Evolutionary conservation across 345 rosid genomes (phyloP).

Genomic region (Carallia brachiata): DNA sequence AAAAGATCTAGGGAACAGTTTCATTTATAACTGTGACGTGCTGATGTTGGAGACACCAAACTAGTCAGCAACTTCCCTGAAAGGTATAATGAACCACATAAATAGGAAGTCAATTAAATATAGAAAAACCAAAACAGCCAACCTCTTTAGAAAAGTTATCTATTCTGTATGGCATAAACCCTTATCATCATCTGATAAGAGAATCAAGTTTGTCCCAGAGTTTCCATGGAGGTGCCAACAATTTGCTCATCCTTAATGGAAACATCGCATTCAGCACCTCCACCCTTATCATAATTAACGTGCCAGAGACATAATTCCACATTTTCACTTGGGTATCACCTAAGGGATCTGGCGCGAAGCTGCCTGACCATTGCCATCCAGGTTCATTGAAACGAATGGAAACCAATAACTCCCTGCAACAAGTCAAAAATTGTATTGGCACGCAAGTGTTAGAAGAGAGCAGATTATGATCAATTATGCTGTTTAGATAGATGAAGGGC

Average conservation of each 20-base stretch:
- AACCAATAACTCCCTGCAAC: constrained; percentile 75
- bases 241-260: constrained; percentile 69
- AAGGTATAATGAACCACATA: no score
- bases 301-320: constrained; percentile 70
- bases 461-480: not conserved
- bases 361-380: constrained; percentile 98
- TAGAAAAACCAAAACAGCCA: constrained; percentile 16
- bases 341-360: constrained; percentile 90
- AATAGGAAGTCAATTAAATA: constrained; percentile 1
- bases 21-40: no score
- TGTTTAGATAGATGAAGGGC: not conserved
- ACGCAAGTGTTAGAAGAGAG: not conserved
- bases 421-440: not conserved
- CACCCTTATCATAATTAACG: constrained; percentile 75
- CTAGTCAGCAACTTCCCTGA: no score
- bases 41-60: no score
- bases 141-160: constrained; percentile 99
- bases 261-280: constrained; percentile 86
- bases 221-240: constrained; percentile 67
- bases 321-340: constrained; percentile 94
- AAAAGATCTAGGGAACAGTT: no score
- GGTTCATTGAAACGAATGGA: constrained; percentile 82
- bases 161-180: constrained; percentile 92
- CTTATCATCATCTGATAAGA: constrained; percentile 86
- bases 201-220: constrained; percentile 84